A percentile compares a stretch with the other conserved stretches of the same genome.
These are phyloP conservation scores for Aspergillus asperescens DNA, from an alignment of 495 filamentous ascomycete species.

Conservation along the genomic window DNA sequence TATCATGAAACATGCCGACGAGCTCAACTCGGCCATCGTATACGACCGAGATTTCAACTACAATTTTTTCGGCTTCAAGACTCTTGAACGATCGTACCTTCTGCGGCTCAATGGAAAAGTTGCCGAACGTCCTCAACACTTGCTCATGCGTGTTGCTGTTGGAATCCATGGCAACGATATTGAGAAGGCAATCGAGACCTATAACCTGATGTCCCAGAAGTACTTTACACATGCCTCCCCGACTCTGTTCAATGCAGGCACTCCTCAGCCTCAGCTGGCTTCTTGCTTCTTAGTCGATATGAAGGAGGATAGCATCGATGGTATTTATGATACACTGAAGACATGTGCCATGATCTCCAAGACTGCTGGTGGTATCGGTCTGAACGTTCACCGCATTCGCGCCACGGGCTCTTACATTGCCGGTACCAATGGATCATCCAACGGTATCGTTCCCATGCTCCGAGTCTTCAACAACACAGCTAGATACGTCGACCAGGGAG, in stretches of 20 bases:
- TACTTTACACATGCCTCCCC: conserved; percentile 98
- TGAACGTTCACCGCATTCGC: conserved; percentile 93
- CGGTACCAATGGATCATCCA: conserved; percentile 95
- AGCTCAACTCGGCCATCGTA: conserved; percentile 96
- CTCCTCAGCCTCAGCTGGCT: conserved; percentile 84
- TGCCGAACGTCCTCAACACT: conserved; percentile 93
- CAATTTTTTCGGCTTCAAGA: conserved; percentile 99
- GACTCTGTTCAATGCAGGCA: conserved; percentile 96
- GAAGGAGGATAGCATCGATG: conserved; percentile 98
- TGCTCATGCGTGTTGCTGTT: conserved; percentile 98
- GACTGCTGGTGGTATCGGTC: conserved; percentile 93
- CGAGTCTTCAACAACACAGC: conserved; percentile 99
- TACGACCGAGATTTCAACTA: conserved; percentile 99
- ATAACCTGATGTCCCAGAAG: conserved; percentile 96
- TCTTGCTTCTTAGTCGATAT: conserved; percentile 98
- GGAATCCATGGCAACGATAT: conserved; percentile 94
- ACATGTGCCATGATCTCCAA: conserved; percentile 99
- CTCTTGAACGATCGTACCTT: conserved; percentile 93
- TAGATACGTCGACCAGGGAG: conserved; percentile 96
- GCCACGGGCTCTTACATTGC: conserved; percentile 96
- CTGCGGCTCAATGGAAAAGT: conserved; percentile 89
- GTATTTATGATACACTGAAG: conserved; percentile 98
- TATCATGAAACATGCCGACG: conserved; percentile 90
- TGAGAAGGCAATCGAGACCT: conserved; percentile 91
- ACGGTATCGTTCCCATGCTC: conserved; percentile 96